Conservation (phyloP, 1,284 basidiomycete species). For the Violaceomyces palustris region DNA sequence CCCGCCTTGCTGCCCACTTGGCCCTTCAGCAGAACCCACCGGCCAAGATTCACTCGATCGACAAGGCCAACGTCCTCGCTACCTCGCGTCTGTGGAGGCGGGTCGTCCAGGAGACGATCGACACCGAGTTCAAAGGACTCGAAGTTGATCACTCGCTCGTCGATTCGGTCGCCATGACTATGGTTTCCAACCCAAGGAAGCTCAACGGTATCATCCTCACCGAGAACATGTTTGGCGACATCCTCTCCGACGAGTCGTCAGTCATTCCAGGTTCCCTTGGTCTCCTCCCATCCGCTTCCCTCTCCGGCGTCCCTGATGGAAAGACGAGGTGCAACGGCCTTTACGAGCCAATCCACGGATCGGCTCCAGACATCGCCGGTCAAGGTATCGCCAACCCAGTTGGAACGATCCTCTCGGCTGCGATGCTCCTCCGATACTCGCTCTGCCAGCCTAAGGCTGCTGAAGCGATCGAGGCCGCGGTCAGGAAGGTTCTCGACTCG, state of each 20-base stretch:
- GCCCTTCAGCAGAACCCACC: conserved; percentile 77
- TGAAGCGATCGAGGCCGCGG: conserved; percentile 77
- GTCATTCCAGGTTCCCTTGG: conserved; percentile 97
- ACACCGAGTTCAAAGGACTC: conserved; percentile 44
- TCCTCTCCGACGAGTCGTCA: conserved; percentile 89
- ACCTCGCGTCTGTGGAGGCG: conserved; percentile 91
- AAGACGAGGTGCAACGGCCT: conserved; percentile 68
- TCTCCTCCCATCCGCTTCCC: conserved; percentile 88
- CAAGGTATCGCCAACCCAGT: conserved; percentile 93
- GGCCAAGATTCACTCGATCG: conserved; percentile 83
- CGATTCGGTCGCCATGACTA: conserved; percentile 93
- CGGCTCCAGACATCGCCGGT: conserved; percentile 90
- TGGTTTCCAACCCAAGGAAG: conserved; percentile 85
- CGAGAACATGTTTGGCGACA: conserved; percentile 56
- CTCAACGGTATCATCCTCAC: conserved; percentile 74
- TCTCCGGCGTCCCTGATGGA: conserved; percentile 80
- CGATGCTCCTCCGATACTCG: conserved; percentile 91
- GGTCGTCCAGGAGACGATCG: conserved; percentile 50
- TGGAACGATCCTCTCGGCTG: conserved; percentile 92
- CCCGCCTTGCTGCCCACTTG: conserved; percentile 88
- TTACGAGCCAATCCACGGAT: conserved; percentile 79
- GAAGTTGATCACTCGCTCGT: conserved; percentile 67
- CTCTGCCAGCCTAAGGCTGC: conserved; percentile 74
- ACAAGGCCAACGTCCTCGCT: conserved; percentile 98
- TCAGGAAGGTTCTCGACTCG: conserved; percentile 79